phyloP scores from a whole-genome alignment of 2,329 filamentous ascomycete species.

The Curvularia hawaiiensis region DNA sequence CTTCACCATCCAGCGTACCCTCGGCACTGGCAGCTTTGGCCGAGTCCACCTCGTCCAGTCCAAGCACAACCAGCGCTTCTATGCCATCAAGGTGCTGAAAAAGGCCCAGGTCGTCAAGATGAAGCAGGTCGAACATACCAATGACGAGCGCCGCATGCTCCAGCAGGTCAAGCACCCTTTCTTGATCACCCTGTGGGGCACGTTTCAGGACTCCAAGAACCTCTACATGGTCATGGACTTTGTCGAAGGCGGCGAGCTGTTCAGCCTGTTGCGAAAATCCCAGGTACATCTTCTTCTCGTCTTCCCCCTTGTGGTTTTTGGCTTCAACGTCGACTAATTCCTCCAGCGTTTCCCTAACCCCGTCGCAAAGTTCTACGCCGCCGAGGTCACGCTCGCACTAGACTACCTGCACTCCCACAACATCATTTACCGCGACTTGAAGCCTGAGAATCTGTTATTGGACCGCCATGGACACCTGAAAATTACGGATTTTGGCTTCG shows the following conservation, averaged over 20 bases:
- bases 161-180: conserved; percentile 98
- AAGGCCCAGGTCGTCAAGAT: conserved; percentile 99
- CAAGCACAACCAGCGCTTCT: conserved; percentile 97
- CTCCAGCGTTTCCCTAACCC: conserved; percentile 93
- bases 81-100: conserved; percentile 97
- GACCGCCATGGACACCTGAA: conserved; percentile 94
- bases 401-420: conserved; percentile 94
- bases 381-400: conserved; percentile 92
- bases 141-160: conserved; percentile 95
- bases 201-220: conserved; percentile 93
- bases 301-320: background rate
- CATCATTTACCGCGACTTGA: conserved; percentile 97
- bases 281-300: conserved; percentile 4
- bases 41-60: conserved; percentile 96
- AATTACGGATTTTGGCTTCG: conserved; percentile 98
- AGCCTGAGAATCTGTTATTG: conserved; percentile 90
- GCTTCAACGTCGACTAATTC: conserved; percentile 1
- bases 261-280: conserved; percentile 92
- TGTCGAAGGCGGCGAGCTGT: conserved; percentile 96
- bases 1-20: conserved; percentile 86
- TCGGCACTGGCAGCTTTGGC: conserved; percentile 96
- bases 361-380: conserved; percentile 98
- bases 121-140: conserved; percentile 99
- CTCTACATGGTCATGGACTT: conserved; percentile 99
- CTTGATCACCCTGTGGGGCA: conserved; percentile 96